These are phyloP conservation scores for Tympanopsis confertula DNA, from an alignment of 2,329 filamentous ascomycete genomes.

Conservation along the genomic window DNA sequence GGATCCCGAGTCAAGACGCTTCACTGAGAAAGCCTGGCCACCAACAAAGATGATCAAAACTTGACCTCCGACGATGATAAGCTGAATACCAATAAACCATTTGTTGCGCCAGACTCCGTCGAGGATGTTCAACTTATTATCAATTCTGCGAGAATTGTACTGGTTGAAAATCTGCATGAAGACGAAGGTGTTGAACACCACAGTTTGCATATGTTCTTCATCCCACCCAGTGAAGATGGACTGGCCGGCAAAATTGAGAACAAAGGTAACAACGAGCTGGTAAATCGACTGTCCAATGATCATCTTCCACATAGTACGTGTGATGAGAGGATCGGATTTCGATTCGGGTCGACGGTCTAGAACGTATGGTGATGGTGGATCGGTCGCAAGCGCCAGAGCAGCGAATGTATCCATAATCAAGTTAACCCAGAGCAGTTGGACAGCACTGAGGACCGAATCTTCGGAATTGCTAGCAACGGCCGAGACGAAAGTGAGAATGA, in stretches of 20 bases:
- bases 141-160: slow-evolving; percentile 67
- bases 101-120: slow-evolving; percentile 64
- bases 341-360: slow-evolving; percentile 64
- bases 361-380: slow-evolving; percentile 58
- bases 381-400: slow-evolving; percentile 63
- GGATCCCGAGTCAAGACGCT: slow-evolving; percentile 41
- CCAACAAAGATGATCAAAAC: slow-evolving; percentile 64
- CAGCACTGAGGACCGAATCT: slow-evolving; percentile 61
- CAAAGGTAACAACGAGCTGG: slow-evolving; percentile 57
- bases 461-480: slow-evolving; percentile 54
- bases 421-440: slow-evolving; percentile 74
- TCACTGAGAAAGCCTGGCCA: slow-evolving; percentile 53
- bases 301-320: slow-evolving; percentile 78
- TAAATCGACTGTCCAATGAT: slow-evolving; percentile 72
- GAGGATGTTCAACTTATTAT: slow-evolving; percentile 76
- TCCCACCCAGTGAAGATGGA: slow-evolving; percentile 37
- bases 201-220: slow-evolving; percentile 38
- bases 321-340: slow-evolving; percentile 64
- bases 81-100: slow-evolving; percentile 63
- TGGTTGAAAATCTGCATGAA: slow-evolving; percentile 75
- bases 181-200: slow-evolving; percentile 67
- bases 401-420: slow-evolving; percentile 80
- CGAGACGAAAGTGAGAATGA: slow-evolving; percentile 66
- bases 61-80: slow-evolving; percentile 58
- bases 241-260: slow-evolving; percentile 56